Conservation (phyloP, 169 alveolate species). For the Cystoisospora suis region DNA sequence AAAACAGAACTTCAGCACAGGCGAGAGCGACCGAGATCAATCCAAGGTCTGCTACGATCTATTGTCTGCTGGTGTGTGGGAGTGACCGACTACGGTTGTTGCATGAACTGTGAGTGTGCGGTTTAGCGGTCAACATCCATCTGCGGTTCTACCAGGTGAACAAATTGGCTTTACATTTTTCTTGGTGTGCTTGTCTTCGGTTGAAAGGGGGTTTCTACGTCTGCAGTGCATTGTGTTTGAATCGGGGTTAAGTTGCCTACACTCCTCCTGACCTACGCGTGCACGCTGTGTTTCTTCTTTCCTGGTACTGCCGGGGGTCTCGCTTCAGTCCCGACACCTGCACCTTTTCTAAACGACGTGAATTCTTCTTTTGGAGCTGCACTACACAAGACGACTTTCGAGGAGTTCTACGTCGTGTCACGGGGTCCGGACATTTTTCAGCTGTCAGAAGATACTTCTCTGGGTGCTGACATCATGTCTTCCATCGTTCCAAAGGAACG, state of each 20-base stretch:
- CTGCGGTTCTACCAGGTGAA: not conserved
- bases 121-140: too few relatives aligned
- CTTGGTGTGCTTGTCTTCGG: not conserved
- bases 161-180: not conserved
- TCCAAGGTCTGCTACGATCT: not conserved
- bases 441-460: too few relatives aligned
- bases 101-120: too few relatives aligned
- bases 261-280: not conserved
- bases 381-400: not conserved
- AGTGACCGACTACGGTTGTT: not conserved
- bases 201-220: not conserved
- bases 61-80: not conserved
- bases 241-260: not conserved
- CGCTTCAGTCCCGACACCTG: not conserved
- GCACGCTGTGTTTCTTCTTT: too few relatives aligned
- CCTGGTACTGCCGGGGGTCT: too few relatives aligned
- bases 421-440: slow-evolving; percentile 3
- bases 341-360: not conserved
- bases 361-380: not conserved
- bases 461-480: not conserved
- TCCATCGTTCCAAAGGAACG: not conserved
- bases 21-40: not conserved
- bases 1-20: too few relatives aligned
- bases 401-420: not conserved
- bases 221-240: not conserved